Evolutionary conservation across 495 filamentous ascomycete species (phyloP).

Genomic region (Xylaria grammica): DNA sequence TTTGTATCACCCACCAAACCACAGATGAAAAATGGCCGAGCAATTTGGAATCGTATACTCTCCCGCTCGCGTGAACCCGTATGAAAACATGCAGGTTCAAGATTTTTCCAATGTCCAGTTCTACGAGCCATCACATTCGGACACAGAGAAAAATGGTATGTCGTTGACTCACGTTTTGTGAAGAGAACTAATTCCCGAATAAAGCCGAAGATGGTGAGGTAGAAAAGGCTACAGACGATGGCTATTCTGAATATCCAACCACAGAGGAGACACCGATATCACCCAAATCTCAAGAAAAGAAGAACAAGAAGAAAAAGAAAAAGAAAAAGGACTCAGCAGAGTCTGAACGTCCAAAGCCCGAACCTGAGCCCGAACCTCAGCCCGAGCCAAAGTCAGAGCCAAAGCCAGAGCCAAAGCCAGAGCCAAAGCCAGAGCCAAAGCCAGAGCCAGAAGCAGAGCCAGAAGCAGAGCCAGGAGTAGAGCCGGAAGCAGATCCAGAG

Average conservation of each 20-base stretch:
- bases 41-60: constrained; percentile 44
- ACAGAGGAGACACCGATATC: constrained; percentile 10
- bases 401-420: background rate
- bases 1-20: constrained; percentile 8
- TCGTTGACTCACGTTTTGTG: background rate
- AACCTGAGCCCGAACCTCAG: background rate
- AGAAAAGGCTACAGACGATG: constrained; percentile 25
- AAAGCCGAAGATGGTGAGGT: constrained; percentile 23
- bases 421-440: background rate
- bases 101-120: constrained; percentile 47
- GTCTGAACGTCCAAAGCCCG: constrained; percentile 12
- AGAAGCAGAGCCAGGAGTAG: background rate
- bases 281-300: constrained; percentile 23
- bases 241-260: constrained; percentile 13
- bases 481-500: background rate
- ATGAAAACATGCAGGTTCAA: constrained; percentile 45
- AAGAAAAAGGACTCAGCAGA: constrained; percentile 8
- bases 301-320: constrained; percentile 27
- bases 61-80: constrained; percentile 42
- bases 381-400: background rate
- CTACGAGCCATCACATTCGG: constrained; percentile 39
- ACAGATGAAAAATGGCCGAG: constrained; percentile 31
- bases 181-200: constrained; percentile 19
- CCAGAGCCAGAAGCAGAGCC: background rate
- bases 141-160: constrained; percentile 39